Evolutionary conservation across 2,329 filamentous ascomycete genomes (phyloP).

Genomic region (Stemphylium lycopersici): DNA sequence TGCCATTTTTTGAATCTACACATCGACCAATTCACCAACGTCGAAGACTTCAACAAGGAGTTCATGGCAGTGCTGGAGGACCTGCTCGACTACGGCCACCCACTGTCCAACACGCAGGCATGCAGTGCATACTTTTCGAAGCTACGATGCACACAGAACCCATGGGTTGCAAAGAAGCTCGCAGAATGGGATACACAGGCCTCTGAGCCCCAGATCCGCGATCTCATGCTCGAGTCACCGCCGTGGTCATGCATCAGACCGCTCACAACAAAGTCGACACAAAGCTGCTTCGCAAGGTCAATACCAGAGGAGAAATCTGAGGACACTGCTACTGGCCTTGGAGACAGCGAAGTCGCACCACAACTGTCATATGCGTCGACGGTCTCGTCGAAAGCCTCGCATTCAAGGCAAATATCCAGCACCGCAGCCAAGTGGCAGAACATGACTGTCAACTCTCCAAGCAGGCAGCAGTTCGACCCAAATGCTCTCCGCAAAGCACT

Average conservation of each 20-base stretch:
- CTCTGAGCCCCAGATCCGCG: conserved; percentile 25
- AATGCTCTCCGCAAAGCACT: conserved; percentile 25
- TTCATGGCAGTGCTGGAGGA: conserved; percentile 42
- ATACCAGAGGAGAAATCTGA: conserved; percentile 30
- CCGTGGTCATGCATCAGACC: conserved; percentile 42
- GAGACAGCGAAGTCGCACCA: conserved; percentile 23
- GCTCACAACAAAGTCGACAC: conserved; percentile 26
- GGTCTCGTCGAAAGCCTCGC: conserved; percentile 23
- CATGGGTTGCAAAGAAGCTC: conserved; percentile 44
- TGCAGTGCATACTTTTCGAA: conserved; percentile 49
- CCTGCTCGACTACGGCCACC: conserved; percentile 42
- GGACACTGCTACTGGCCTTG: conserved; percentile 15
- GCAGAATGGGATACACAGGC: conserved; percentile 39
- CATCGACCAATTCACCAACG: conserved; percentile 40
- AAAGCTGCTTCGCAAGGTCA: conserved; percentile 24
- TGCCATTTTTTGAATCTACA: conserved; percentile 48
- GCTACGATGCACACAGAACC: conserved; percentile 45
- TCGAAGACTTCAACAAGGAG: conserved; percentile 45
- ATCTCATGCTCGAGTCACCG: conserved; percentile 41
- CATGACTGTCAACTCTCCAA: conserved; percentile 28
- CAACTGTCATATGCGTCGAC: conserved; percentile 22
- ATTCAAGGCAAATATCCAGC: conserved; percentile 34
- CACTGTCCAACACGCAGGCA: conserved; percentile 43
- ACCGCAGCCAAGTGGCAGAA: conserved; percentile 32
- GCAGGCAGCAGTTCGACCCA: conserved; percentile 28